Conservation (phyloP, 805 yeast genomes). For the Candida arabinofermentans region DNA sequence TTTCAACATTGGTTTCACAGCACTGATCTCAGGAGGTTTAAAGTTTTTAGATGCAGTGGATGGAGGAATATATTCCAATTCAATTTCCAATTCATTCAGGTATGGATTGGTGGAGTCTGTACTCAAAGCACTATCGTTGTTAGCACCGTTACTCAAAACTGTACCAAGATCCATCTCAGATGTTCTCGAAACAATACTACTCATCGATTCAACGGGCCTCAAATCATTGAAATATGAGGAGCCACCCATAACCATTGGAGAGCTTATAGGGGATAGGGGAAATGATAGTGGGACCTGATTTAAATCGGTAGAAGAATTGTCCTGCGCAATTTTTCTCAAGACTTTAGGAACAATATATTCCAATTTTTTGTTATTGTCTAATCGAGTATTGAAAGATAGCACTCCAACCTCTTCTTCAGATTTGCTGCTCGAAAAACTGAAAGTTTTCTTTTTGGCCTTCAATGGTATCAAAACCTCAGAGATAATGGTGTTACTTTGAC, state of each 20-base stretch:
- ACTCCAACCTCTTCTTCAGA: slow-evolving; percentile 10
- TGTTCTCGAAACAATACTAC: neutral
- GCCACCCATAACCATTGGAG: slow-evolving; percentile 3
- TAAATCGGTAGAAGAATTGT: neutral
- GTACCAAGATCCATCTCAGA: slow-evolving; percentile 7
- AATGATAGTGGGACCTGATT: slow-evolving; percentile 8
- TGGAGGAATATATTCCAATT: slow-evolving; percentile 9
- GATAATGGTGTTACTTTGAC: neutral
- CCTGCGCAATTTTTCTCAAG: slow-evolving; percentile 13
- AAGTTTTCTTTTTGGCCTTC: slow-evolving; percentile 13
- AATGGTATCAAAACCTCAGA: slow-evolving; percentile 9
- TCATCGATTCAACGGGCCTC: slow-evolving; percentile 1
- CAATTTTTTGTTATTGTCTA: slow-evolving; percentile 8
- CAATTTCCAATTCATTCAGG: slow-evolving; percentile 13
- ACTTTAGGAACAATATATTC: slow-evolving; percentile 18
- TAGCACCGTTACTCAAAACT: slow-evolving; percentile 1
- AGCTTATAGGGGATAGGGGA: slow-evolving; percentile 9
- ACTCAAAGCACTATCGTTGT: neutral
- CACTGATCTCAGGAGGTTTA: slow-evolving; percentile 14
- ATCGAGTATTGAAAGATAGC: slow-evolving; percentile 4
- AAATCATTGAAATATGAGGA: neutral
- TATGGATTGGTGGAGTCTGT: slow-evolving; percentile 6
- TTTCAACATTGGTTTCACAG: slow-evolving; percentile 13
- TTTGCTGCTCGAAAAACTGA: slow-evolving; percentile 14
- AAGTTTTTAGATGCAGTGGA: slow-evolving; percentile 1